These are phyloP conservation scores for Pisolithus microcarpus DNA, from an alignment of 768 basidiomycete species.

Conservation along the genomic window DNA sequence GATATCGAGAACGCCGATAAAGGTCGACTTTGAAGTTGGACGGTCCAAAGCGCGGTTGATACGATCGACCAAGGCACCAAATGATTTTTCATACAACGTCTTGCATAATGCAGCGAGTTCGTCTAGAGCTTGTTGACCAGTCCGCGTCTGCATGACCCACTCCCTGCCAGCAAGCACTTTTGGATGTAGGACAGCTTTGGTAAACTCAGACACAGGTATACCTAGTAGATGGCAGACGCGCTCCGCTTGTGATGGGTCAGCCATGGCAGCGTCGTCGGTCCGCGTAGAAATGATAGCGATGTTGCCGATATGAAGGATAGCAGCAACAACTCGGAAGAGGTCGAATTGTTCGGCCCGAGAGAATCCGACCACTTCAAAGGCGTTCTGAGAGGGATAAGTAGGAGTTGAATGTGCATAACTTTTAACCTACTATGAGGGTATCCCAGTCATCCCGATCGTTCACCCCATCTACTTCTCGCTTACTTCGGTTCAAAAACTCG, in stretches of 20 bases:
- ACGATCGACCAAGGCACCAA: conserved; percentile 87
- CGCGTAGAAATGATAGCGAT: conserved; percentile 74
- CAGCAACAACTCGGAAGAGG: conserved; percentile 89
- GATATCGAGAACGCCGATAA: conserved; percentile 98
- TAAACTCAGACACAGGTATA: conserved; percentile 80
- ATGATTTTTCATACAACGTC: conserved; percentile 95
- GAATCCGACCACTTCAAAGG: conserved; percentile 88
- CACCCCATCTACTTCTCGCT: conserved; percentile 90
- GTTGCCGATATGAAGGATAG: conserved; percentile 93
- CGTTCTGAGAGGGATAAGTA: conserved; percentile 41
- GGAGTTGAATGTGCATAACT: not conserved
- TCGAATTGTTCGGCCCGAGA: conserved; percentile 77
- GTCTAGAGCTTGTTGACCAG: conserved; percentile 84
- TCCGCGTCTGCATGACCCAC: conserved; percentile 93
- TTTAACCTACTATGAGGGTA: conserved; percentile 50
- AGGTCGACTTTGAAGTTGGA: conserved; percentile 84
- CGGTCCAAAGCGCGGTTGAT: conserved; percentile 93
- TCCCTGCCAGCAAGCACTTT: conserved; percentile 91
- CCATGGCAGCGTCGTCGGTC: conserved; percentile 72
- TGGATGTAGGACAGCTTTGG: conserved; percentile 80
- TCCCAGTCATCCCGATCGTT: conserved; percentile 89
- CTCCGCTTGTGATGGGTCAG: conserved; percentile 78
- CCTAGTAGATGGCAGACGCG: conserved; percentile 89
- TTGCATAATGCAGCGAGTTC: conserved; percentile 90
- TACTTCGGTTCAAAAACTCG: conserved; percentile 84